phyloP scores from a whole-genome alignment of 768 basidiomycete genomes.

The Chlorophyllum brunneum region DNA sequence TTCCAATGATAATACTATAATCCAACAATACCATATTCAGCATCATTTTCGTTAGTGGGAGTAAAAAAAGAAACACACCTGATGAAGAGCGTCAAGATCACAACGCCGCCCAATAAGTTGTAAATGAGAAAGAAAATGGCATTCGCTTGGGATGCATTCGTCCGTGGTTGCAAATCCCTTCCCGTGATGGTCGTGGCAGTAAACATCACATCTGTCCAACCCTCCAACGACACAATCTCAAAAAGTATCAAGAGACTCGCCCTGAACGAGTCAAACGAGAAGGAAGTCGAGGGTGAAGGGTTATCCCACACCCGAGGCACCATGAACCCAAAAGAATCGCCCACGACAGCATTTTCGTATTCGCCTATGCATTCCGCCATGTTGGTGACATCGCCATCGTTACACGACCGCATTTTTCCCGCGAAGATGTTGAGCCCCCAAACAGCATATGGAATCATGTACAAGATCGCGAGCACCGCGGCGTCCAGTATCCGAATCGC shows the following conservation, averaged over 20 bases:
- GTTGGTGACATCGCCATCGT: constrained; percentile 56
- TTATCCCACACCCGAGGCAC: constrained; percentile 89
- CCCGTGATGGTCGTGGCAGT: constrained; percentile 78
- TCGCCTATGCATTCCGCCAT: constrained; percentile 70
- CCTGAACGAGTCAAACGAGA: constrained; percentile 87
- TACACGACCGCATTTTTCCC: constrained; percentile 82
- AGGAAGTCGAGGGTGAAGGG: constrained; percentile 76
- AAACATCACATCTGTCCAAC: constrained; percentile 93
- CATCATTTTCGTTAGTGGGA: not conserved
- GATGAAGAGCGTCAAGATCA: constrained; percentile 87
- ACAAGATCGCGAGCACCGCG: constrained; percentile 82
- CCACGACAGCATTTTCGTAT: constrained; percentile 61
- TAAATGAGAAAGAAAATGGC: constrained; percentile 90
- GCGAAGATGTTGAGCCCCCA: constrained; percentile 95
- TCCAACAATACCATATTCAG: constrained; percentile 15
- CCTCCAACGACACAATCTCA: constrained; percentile 94
- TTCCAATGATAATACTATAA: constrained; percentile 88
- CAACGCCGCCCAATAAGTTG: constrained; percentile 86
- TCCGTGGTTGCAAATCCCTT: constrained; percentile 60
- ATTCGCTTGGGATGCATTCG: constrained; percentile 74
- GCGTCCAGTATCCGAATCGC: constrained; percentile 84
- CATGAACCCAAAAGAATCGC: constrained; percentile 59
- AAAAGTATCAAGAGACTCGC: constrained; percentile 87
- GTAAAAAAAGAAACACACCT: constrained; percentile 47
- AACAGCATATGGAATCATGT: constrained; percentile 89